phyloP scores from a whole-genome alignment of 306 rosid genomes.

The Citrullus mucosospermus region DNA sequence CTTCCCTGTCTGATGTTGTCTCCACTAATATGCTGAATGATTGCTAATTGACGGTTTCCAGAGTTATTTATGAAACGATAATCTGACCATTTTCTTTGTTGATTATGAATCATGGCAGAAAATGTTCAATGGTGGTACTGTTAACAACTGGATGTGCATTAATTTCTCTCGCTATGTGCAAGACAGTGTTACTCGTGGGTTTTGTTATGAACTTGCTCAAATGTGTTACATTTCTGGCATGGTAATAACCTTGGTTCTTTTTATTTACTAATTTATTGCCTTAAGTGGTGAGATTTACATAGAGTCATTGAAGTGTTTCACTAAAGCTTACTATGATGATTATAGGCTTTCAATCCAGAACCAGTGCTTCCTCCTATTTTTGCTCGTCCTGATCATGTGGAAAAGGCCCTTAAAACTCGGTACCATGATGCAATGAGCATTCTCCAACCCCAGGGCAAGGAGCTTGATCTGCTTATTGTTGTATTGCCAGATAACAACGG shows the following conservation, averaged over 20 bases:
- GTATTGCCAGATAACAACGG: constrained; percentile 93
- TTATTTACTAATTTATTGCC: background rate
- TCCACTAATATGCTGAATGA: background rate
- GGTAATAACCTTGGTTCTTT: constrained; percentile 28
- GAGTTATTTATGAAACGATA: background rate
- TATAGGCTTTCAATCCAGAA: constrained; percentile 56
- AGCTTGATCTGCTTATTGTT: constrained; percentile 79
- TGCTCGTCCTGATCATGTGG: constrained; percentile 90
- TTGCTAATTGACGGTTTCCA: background rate
- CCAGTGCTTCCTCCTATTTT: constrained; percentile 53
- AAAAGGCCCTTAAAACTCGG: constrained; percentile 56
- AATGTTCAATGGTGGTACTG: constrained; percentile 96
- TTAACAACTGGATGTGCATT: constrained; percentile 74
- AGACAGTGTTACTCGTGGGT: constrained; percentile 61
- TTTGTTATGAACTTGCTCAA: constrained; percentile 75
- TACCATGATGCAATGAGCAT: constrained; percentile 65
- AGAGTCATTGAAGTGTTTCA: background rate
- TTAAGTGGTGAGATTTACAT: background rate
- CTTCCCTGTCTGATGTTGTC: background rate
- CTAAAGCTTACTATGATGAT: background rate
- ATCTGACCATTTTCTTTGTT: background rate
- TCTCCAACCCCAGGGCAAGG: constrained; percentile 39
- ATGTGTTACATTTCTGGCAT: constrained; percentile 91
- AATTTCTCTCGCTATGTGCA: constrained; percentile 76
- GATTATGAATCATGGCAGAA: constrained; percentile 40